Evolutionary conservation across 2,329 filamentous ascomycete species (phyloP), one percentile per base, ranked within the genome.

Genomic region (Cladobotryum mycophilum): DNA sequence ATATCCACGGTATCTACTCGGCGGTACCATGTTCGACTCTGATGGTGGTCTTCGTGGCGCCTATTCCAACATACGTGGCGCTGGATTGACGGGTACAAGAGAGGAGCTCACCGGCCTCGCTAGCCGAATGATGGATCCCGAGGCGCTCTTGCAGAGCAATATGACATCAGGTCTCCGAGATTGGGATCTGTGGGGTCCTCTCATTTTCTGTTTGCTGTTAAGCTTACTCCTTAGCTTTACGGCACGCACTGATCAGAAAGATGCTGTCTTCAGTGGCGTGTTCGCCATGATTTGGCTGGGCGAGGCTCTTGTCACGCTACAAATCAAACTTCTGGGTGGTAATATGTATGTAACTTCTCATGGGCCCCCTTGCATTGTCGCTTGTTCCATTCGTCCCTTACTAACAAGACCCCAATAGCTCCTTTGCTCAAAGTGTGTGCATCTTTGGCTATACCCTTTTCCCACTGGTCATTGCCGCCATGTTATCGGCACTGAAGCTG

Each of bases 361-460:
- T 8, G 25, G 6, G 3, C 38, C 8, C 37, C 3, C 37, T 13
- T 12, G 13, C 17, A 20, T 42, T 15, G 14, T 12, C 34, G 4
- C 14, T 25, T 37, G 8, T 35, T 14, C 5, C 13, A 12, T 1
- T 30, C 33, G 4, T 42, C 3, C 22, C 4, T 52, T 50, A 44
- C 62, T 67, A 57, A 64, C 55, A 33, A 42, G 40, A 17, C 43
- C 3, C 34, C 12, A 25, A 46, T 65, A 97, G 92, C 63, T 96
- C 93, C 15, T 99, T 99, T 69, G 93, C 95, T 64, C 93, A 99
- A 70, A 95, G 90, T 52, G 82, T 99, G 59, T 97, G 91, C 69
- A 95, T 99, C 61, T 99, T 99, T 66, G 93, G 93, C 42, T 99
- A 99, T 70, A 99, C 93, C 1, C 81, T 99, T 50, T 99, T 99